These are phyloP conservation scores for Paramecium biaurelia DNA, from an alignment of 73 alveolate species.

Conservation along the genomic window DNA sequence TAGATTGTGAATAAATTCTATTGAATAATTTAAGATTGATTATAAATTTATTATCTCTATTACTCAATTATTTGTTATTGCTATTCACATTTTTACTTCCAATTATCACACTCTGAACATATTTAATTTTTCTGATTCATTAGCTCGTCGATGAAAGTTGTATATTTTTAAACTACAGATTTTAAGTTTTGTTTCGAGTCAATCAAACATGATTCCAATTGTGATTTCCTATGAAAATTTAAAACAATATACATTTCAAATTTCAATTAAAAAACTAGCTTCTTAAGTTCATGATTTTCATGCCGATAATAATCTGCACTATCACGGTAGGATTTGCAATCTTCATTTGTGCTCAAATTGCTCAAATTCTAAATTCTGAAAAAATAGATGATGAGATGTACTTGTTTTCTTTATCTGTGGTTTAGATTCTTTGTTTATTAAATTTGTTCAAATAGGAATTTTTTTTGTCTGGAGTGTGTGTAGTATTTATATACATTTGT, in stretches of 20 bases:
- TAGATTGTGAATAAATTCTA: background rate
- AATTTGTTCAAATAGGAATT: background rate
- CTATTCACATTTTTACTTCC: background rate
- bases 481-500: background rate
- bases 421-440: background rate
- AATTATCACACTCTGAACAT: background rate
- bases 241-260: background rate
- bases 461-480: slow-evolving; percentile 20
- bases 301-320: background rate
- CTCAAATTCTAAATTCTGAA: background rate
- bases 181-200: background rate
- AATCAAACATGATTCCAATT: background rate
- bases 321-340: background rate
- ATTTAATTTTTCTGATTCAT: background rate
- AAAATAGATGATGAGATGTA: background rate
- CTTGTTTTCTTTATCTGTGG: background rate
- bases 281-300: background rate
- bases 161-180: background rate
- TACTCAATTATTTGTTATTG: background rate
- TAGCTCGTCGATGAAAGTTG: background rate
- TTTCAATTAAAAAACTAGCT: background rate
- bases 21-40: background rate
- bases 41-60: background rate
- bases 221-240: background rate
- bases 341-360: slow-evolving; percentile 1